Base-by-base conservation (phyloP, 2,329 filamentous ascomycete genomes). In the Bipolaris oryzae region DNA sequence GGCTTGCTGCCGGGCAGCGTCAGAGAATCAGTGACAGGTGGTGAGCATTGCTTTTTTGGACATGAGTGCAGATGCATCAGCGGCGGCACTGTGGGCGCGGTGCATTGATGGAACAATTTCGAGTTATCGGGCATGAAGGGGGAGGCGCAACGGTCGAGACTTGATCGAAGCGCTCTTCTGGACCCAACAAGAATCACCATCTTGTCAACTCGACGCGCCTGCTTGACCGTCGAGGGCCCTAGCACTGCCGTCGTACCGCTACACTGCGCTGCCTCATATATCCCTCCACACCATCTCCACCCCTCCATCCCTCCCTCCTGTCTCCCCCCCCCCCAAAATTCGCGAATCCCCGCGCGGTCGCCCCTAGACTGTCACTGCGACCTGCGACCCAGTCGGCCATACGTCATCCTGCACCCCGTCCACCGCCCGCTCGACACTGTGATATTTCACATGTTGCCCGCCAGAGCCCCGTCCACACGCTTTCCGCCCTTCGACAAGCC, bases 171-270 rank as follows among this genome's bases (percentile, higher is more conserved):
- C 64, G 58, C 54, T 53, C 60, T 64, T 68, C 67, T 67, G 59
- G 63, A 58, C 69, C 62, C 70, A 71, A 71, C 70, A 71, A 66
- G 65, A 68, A 67, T 63, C 63, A 62, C 43, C 57, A 58, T 46
- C 57, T 59, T 54, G 59, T 58, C 53, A 44, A 50, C 43, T 43
- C 57, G 50, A 55, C 48, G 50, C 60, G 53, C 42, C 52, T 44
- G 49, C 23, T 53, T 42, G 33, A 55, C 55, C 28, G 54, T 45
- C 48, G 42, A 55, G 45, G 39, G 52, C 50, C 39, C 37, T 31
- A 38, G 43, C 49, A 50, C 56, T 60, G 58, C 57, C 49, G 57
- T 47, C 20, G 43, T 50, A 48, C 46, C 31, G 41, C 47, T 44
- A 44, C 15, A 13, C 10, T 31, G 28, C 28, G 10, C 28, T 31